Evolutionary conservation across 2,329 filamentous ascomycete genomes (phyloP), one percentile per base, ranked within the genome.

Genomic region (Diplodia mutila): DNA sequence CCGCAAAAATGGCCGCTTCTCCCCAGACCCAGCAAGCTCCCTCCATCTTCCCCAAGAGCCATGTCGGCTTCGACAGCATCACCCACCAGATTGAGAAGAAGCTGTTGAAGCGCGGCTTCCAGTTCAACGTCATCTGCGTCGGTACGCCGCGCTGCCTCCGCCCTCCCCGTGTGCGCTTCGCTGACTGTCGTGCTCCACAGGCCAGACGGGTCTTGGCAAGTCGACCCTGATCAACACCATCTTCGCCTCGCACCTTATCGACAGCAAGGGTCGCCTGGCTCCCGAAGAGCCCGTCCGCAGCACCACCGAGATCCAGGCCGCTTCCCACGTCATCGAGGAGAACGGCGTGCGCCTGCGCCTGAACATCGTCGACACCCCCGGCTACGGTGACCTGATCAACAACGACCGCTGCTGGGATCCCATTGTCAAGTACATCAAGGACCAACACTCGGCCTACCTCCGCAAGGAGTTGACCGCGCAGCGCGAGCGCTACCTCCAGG

Each of bases 371-470:
- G 95, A 99, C 80, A 99, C 95, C 71, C 95, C 95, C 71, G 95
- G 95, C 72, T 99, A 99, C 78, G 95, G 95, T 78, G 95, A 99
- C 78, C 89, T 97, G 79, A 95, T 99, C 83, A 99, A 99, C 89
- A 99, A 99, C 83, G 95, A 99, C 85, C 91, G 95, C 87, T 99
- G 95, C 90, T 99, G 95, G 95, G 95, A 99, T 80, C 95, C 95
- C 71, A 99, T 99, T 80, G 94, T 99, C 87, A 99, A 99, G 87
- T 99, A 99, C 85, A 99, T 99, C 88, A 99, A 99, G 88, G 95
- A 99, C 83, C 95, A 99, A 86, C 95, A 99, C 87, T 97, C 93
- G 65, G 94, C 95, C 76, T 99, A 98, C 85, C 89, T 99, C 75
- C 92, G 95, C 83, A 99, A 99, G 88, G 95, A 99, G 83, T 93